Conservation (phyloP, 768 basidiomycete genomes). For the Termitomyces sp. region DNA sequence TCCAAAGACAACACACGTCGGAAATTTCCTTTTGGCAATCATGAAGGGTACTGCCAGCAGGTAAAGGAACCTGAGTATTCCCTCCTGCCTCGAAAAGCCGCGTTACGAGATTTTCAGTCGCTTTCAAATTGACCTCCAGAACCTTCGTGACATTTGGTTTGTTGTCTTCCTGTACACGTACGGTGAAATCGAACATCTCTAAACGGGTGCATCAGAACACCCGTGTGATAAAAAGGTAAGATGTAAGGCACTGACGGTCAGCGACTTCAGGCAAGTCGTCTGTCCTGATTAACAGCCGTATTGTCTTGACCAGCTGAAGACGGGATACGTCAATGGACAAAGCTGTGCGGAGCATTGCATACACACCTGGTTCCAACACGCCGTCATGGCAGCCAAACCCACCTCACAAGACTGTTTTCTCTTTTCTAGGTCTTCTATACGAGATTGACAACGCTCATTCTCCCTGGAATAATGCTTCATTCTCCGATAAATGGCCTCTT, state of each 20-base stretch:
- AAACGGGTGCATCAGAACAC: background rate
- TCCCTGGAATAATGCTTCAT: slow-evolving; percentile 84
- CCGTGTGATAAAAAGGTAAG: slow-evolving; percentile 11
- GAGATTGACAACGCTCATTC: slow-evolving; percentile 59
- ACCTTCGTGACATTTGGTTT: slow-evolving; percentile 39
- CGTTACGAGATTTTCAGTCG: slow-evolving; percentile 59
- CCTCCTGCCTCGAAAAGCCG: slow-evolving; percentile 50
- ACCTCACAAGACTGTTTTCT: slow-evolving; percentile 68
- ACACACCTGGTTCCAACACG: slow-evolving; percentile 77
- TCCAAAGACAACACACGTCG: slow-evolving; percentile 46
- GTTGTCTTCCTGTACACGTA: slow-evolving; percentile 37
- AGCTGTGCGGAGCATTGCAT: slow-evolving; percentile 5
- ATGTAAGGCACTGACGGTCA: slow-evolving; percentile 42
- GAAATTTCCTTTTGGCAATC: slow-evolving; percentile 55
- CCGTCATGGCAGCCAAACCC: slow-evolving; percentile 69
- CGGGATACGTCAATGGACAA: slow-evolving; percentile 1
- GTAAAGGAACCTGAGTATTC: slow-evolving; percentile 29
- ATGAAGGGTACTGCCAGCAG: slow-evolving; percentile 39
- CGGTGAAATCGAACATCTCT: slow-evolving; percentile 50
- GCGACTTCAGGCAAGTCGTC: slow-evolving; percentile 46
- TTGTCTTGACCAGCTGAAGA: slow-evolving; percentile 61
- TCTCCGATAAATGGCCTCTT: slow-evolving; percentile 81
- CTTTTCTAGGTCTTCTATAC: slow-evolving; percentile 63
- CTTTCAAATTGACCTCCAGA: slow-evolving; percentile 53
- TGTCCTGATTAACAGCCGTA: slow-evolving; percentile 55